These are phyloP conservation scores for Isatis tinctoria DNA, from an alignment of 345 rosid species.

Conservation along the genomic window DNA sequence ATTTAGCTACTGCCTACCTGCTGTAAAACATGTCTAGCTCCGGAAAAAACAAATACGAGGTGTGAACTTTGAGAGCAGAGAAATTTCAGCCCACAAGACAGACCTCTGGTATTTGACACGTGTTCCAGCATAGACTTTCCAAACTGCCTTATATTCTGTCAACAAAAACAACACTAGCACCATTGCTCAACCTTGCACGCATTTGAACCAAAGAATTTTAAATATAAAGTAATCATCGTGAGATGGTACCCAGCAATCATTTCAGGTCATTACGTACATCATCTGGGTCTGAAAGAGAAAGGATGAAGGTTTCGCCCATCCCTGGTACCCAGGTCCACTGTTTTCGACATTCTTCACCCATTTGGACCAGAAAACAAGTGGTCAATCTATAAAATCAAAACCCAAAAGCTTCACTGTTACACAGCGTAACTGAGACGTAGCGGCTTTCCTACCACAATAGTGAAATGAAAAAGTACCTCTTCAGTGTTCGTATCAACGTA, in stretches of 20 bases:
- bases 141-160: constrained; percentile 83
- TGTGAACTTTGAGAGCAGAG: constrained; percentile 63
- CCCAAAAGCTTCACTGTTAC: constrained; percentile 16
- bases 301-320: constrained; percentile 83
- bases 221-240: constrained; percentile 9
- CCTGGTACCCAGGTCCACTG: constrained; percentile 95
- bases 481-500: constrained; percentile 65
- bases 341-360: constrained; percentile 61
- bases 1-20: constrained; percentile 49
- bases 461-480: constrained; percentile 49
- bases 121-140: constrained; percentile 85
- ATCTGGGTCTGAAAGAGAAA: constrained; percentile 83
- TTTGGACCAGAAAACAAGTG: constrained; percentile 60
- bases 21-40: constrained; percentile 74
- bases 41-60: constrained; percentile 53
- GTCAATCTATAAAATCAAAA: constrained; percentile 58
- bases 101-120: constrained; percentile 80
- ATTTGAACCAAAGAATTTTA: constrained; percentile 6
- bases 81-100: constrained; percentile 77
- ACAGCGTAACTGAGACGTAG: not conserved
- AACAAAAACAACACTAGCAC: constrained; percentile 17
- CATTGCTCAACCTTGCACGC: constrained; percentile 15
- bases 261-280: constrained; percentile 52
- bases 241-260: constrained; percentile 21
- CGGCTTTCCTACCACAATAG: constrained; percentile 8